Evolutionary conservation across 768 basidiomycete genomes (phyloP).

Genomic region (Serendipita sp.): DNA sequence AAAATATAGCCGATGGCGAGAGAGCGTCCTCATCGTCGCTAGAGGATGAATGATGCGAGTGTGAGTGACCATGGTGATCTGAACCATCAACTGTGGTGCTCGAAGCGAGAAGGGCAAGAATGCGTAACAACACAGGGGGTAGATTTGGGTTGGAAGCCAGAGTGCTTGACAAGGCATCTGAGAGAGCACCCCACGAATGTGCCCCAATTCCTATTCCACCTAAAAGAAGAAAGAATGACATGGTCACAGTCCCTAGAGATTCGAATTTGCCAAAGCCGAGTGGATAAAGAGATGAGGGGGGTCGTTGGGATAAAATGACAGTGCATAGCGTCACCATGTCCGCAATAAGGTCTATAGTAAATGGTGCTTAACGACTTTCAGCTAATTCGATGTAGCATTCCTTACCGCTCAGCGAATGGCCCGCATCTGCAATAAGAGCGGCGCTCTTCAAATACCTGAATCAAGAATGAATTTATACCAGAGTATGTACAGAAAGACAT

Average conservation of each 20-base stretch:
- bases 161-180: slow-evolving; percentile 52
- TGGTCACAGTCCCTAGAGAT: slow-evolving; percentile 80
- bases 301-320: slow-evolving; percentile 68
- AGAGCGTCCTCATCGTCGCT: slow-evolving; percentile 34
- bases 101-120: background rate
- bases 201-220: slow-evolving; percentile 54
- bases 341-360: slow-evolving; percentile 50
- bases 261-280: slow-evolving; percentile 82
- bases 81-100: slow-evolving; percentile 15
- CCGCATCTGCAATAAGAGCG: slow-evolving; percentile 81
- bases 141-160: slow-evolving; percentile 31
- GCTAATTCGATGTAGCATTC: slow-evolving; percentile 4
- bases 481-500: slow-evolving; percentile 22
- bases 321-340: slow-evolving; percentile 84
- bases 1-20: slow-evolving; percentile 95
- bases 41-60: slow-evolving; percentile 19
- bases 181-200: slow-evolving; percentile 58
- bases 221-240: slow-evolving; percentile 71
- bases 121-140: slow-evolving; percentile 22
- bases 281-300: slow-evolving; percentile 67
- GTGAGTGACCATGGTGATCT: slow-evolving; percentile 28
- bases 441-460: slow-evolving; percentile 51
- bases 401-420: slow-evolving; percentile 75
- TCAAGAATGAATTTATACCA: background rate
- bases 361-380: slow-evolving; percentile 6